Base-by-base conservation (phyloP, 805 yeast genomes). In the Candida rishiriensis region DNA sequence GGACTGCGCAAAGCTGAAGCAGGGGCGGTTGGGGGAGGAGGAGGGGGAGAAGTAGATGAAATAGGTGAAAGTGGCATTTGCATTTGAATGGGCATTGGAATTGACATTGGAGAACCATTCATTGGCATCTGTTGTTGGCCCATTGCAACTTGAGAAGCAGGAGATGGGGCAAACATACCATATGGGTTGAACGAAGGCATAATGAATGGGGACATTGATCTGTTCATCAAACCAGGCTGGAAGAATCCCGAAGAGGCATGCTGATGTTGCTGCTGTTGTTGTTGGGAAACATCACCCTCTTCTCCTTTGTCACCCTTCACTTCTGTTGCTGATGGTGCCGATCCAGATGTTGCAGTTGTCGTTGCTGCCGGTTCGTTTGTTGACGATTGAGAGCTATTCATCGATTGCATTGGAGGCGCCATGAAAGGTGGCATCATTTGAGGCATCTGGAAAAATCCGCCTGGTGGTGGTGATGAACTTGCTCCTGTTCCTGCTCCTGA, bases 181-280 rank as follows among this genome's bases (percentile, higher is more conserved):
- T 76, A 77, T 1, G 81, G 79, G 47, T 60, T 65, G 50, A 76
- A 78, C 0, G 77, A 72, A 17, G 75, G 77, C 57, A 75, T 70
- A 68, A 75, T 66, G 51, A 70, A 76, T 1, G 73, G 70, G 10
- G 67, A 56, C 40, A 57, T 43, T 2, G 65, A 41, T 40, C 65
- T 49, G 17, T 52, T 49, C 32, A 39, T 34, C 29, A 58, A 35
- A 17, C 59, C 60, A 12, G 60, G 53, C 31, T 54, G 57, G 42
- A 54, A 52, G 38, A 53, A 52, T 13, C 40, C 40, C 6, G 30
- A 34, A 4, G 21, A 8, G 7, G 12, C 3, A 8, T 36, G 29
- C 3, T 36, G 35, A 12, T 13, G 14, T 11, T 15, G 16, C 34
- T 6, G 28, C n/a, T 17, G 39, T 16, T 9, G 38, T 30, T 11